Evolutionary conservation across 108 stramenopile species (phyloP).

Genomic region (Nannochloropsis salina): DNA sequence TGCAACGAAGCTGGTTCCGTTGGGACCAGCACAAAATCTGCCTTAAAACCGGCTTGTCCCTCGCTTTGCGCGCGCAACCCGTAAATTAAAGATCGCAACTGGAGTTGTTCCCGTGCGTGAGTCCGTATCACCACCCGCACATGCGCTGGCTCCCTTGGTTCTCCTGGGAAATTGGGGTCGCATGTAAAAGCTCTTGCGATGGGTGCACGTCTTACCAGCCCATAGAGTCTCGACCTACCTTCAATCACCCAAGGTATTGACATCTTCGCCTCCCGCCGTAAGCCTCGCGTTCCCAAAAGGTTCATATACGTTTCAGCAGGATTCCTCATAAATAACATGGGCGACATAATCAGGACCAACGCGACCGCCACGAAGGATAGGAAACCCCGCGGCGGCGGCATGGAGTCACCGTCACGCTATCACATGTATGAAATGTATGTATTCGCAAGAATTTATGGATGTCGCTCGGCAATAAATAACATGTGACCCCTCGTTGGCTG

Average conservation of each 20-base stretch:
- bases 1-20: constrained; percentile 1
- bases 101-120: constrained; percentile 2
- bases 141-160: constrained; percentile 1
- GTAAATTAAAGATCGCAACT: neutral
- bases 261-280: neutral
- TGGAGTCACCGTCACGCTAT: neutral
- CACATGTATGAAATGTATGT: too few relatives aligned
- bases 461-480: too few relatives aligned
- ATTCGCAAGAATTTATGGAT: too few relatives aligned
- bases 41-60: neutral
- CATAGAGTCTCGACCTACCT: neutral
- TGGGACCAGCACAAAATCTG: constrained; percentile 3
- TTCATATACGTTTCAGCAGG: neutral
- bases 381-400: constrained; percentile 8
- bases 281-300: neutral
- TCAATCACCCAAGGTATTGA: neutral
- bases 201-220: too few relatives aligned
- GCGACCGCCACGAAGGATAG: neutral
- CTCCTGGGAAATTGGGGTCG: neutral
- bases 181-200: too few relatives aligned
- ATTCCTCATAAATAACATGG: neutral
- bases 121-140: constrained; percentile 2
- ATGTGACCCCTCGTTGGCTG: too few relatives aligned
- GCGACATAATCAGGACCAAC: neutral
- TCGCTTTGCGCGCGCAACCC: constrained; percentile 1